Base-by-base conservation (phyloP, 306 rosid genomes). In the Clitoria ternatea region DNA sequence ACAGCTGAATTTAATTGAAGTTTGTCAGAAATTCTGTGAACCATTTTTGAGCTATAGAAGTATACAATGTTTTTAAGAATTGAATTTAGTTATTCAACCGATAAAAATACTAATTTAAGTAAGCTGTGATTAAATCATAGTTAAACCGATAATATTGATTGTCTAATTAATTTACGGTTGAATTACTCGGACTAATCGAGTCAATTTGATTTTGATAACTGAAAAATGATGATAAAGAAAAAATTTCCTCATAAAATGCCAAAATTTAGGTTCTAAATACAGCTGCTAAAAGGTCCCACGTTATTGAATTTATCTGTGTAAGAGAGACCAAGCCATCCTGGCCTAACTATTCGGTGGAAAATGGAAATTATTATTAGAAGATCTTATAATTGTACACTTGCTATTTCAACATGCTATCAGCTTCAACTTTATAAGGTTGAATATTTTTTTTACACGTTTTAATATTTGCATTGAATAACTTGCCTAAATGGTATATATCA, bases 281-380 rank as follows among this genome's bases (percentile, higher is more conserved):
- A 85, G 86, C 85, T 79, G 39, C 86, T 30, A 62, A 2, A 23
- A 53, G 82, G 88, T 45, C 88, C 93, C 90, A 69, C 72, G 12
- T 37, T 64, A 27, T 85, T 85, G 78, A 80, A 76, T 74, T 56
- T 35, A 70, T 66, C 18, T 54, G 44, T 68, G 52, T 47, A 42
- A 33, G 67, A 64, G 75, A 66, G 73, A 60, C 70, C 74, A 75
- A 62, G 66, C 80, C 70, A 68, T 33, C 76, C 66, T 76, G 67
- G 81, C 92, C 88, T 78, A 85, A 74, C 81, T 66, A 75, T 76
- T 83, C 77, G 83, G 85, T 77, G 84, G 62, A 30, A 59, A 45
- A 14, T 55, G 4, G 36, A 68, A 71, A 69, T 60, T 60, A 37
- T 45, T 73, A 42, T 37, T 52, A 15, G 37, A 30, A 11, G 19